Percentiles rank a stretch among this genome's conserved stretches.
These are phyloP conservation scores for Aspergillus sp. DNA, from an alignment of 2,329 filamentous ascomycete genomes.

Conservation along the genomic window DNA sequence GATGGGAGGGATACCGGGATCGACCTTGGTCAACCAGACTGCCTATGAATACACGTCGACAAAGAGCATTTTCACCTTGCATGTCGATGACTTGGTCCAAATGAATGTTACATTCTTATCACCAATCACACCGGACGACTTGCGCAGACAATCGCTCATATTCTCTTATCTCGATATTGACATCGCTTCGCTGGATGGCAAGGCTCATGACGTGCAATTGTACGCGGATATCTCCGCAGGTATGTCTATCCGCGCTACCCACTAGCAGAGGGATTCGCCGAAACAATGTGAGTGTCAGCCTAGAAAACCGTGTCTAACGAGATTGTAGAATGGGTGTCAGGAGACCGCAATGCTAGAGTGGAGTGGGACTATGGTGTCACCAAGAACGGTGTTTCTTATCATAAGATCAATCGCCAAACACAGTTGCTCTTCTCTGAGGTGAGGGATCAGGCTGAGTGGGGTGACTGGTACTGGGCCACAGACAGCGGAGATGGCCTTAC, in stretches of 20 bases:
- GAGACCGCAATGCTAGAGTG: slow-evolving; percentile 56
- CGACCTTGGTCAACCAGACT: slow-evolving; percentile 55
- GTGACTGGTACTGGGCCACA: slow-evolving; percentile 55
- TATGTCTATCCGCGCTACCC: slow-evolving; percentile 35
- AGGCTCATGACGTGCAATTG: slow-evolving; percentile 63
- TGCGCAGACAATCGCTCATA: slow-evolving; percentile 65
- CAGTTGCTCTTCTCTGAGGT: slow-evolving; percentile 50
- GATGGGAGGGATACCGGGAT: slow-evolving; percentile 59
- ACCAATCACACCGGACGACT: slow-evolving; percentile 65
- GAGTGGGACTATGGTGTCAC: slow-evolving; percentile 61
- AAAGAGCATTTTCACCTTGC: slow-evolving; percentile 67
- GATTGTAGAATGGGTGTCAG: slow-evolving; percentile 67
- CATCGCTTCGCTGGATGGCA: slow-evolving; percentile 62
- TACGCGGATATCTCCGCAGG: slow-evolving; percentile 72
- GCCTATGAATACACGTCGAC: slow-evolving; percentile 71
- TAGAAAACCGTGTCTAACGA: slow-evolving; percentile 11
- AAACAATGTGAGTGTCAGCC: not conserved
- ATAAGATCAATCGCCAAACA: slow-evolving; percentile 53
- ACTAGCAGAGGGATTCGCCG: not conserved
- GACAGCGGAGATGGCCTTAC: slow-evolving; percentile 41
- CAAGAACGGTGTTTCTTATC: slow-evolving; percentile 59
- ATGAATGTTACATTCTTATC: slow-evolving; percentile 71
- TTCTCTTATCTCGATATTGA: slow-evolving; percentile 70
- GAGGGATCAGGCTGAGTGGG: slow-evolving; percentile 53
- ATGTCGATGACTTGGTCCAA: slow-evolving; percentile 59